Percentiles rank a stretch among this genome's conserved stretches.
Conservation (phyloP, 768 basidiomycete genomes). For the Podaxis sp. region DNA sequence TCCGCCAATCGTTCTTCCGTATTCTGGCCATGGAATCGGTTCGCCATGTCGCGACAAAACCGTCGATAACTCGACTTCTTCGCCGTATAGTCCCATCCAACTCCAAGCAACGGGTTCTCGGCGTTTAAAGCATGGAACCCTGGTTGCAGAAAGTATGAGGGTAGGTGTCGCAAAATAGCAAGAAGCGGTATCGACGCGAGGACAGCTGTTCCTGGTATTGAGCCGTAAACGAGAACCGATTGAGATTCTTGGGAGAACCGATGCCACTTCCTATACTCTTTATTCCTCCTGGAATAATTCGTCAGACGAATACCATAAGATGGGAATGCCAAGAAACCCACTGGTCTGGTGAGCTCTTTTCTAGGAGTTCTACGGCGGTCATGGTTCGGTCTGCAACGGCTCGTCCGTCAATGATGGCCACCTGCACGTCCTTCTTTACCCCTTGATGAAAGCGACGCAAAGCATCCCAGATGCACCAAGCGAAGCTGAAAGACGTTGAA, state of each 20-base stretch:
- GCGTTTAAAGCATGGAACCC: conserved; percentile 20
- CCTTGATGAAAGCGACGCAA: conserved; percentile 67
- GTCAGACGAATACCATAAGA: conserved; percentile 9
- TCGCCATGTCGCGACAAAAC: conserved; percentile 69
- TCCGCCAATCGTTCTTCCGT: conserved; percentile 57
- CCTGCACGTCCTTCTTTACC: conserved; percentile 72
- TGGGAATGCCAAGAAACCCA: conserved; percentile 29
- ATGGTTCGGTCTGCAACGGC: conserved; percentile 52
- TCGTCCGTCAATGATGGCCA: conserved; percentile 72
- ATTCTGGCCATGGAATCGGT: conserved; percentile 52
- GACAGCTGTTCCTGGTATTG: conserved; percentile 61
- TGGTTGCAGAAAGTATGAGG: conserved; percentile 58
- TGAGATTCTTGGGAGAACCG: conserved; percentile 73
- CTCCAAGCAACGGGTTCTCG: conserved; percentile 27
- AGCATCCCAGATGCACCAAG: conserved; percentile 82
- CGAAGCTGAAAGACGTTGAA: conserved; percentile 76
- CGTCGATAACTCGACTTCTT: conserved; percentile 60
- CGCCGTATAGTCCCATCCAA: conserved; percentile 53
- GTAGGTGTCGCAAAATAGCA: conserved; percentile 59
- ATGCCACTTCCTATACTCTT: conserved; percentile 73
- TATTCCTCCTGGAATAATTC: conserved; percentile 41
- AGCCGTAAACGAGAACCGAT: conserved; percentile 66
- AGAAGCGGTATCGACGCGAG: conserved; percentile 67
- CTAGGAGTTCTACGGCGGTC: conserved; percentile 62
- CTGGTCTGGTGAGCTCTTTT: conserved; percentile 49